Evolutionary conservation across 139 green algal genomes (phyloP).

Genomic region (Chlamydomonas eustigma): DNA sequence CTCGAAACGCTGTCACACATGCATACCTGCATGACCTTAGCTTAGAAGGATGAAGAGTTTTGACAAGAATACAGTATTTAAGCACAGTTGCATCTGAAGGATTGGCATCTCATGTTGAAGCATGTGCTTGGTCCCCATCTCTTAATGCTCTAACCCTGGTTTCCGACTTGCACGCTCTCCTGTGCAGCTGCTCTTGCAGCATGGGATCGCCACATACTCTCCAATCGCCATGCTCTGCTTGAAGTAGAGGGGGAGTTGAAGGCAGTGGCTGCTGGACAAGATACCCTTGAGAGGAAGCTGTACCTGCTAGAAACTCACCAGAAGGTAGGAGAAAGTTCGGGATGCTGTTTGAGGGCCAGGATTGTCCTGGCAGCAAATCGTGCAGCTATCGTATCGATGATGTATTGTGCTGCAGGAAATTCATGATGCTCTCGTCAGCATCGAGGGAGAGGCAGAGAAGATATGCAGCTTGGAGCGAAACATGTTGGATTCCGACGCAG

Average conservation of each 20-base stretch:
- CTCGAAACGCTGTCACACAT: background rate
- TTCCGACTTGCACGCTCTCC: background rate
- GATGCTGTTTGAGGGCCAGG: no score
- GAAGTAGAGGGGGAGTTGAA: slow-evolving; percentile 59
- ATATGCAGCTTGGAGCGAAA: slow-evolving; percentile 35
- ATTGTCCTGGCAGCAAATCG: no score
- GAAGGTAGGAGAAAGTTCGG: slow-evolving; percentile 39
- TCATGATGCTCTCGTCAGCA: slow-evolving; percentile 50
- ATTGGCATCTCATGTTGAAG: no score
- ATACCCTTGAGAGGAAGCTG: slow-evolving; percentile 76
- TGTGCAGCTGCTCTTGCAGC: slow-evolving; percentile 54
- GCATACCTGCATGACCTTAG: background rate
- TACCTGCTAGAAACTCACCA: slow-evolving; percentile 85
- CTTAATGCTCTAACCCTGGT: background rate
- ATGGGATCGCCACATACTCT: slow-evolving; percentile 80
- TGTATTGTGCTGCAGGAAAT: slow-evolving; percentile 49
- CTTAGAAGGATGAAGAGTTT: no score
- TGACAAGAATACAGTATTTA: no score
- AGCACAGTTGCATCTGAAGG: no score
- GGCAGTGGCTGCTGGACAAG: slow-evolving; percentile 60
- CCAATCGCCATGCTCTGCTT: slow-evolving; percentile 72
- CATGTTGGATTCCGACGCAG: slow-evolving; percentile 38
- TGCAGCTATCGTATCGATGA: background rate
- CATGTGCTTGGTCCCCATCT: background rate
- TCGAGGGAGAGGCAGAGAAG: slow-evolving; percentile 70